Evolutionary conservation across 2,329 filamentous ascomycete genomes (phyloP).

Genomic region (Bisporella sp.): DNA sequence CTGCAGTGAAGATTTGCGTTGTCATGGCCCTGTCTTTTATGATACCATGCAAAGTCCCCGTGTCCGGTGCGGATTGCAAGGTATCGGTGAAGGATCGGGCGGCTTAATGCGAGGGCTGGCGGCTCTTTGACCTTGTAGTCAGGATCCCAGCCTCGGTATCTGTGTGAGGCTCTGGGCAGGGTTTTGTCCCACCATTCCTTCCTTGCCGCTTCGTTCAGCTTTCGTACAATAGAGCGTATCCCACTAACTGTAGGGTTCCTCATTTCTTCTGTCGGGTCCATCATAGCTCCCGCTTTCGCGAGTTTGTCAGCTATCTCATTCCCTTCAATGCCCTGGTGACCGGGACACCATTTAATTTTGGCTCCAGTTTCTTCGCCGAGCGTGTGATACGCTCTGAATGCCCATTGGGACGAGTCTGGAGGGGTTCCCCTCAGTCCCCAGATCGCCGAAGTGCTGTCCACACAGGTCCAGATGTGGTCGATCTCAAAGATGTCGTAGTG

Average conservation of each 20-base stretch:
- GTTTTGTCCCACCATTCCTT: too few relatives aligned
- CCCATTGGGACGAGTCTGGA: neutral
- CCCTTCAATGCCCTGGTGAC: too few relatives aligned
- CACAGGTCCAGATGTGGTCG: neutral
- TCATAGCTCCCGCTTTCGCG: too few relatives aligned
- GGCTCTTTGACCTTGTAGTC: too few relatives aligned
- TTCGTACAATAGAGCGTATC: too few relatives aligned
- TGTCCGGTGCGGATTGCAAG: neutral
- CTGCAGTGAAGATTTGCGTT: neutral
- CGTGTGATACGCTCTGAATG: neutral
- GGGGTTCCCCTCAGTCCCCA: neutral
- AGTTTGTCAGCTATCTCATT: too few relatives aligned
- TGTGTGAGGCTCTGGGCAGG: too few relatives aligned
- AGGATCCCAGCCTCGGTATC: too few relatives aligned
- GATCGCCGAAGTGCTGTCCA: neutral
- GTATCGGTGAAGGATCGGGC: neutral
- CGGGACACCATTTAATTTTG: neutral
- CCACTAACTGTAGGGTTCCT: too few relatives aligned
- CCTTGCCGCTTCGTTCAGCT: too few relatives aligned
- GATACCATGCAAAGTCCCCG: neutral
- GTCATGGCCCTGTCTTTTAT: neutral
- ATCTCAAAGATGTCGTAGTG: neutral
- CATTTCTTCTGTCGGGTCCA: too few relatives aligned
- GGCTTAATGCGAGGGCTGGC: neutral
- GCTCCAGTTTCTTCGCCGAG: neutral